phyloP scores from a whole-genome alignment of 306 rosid genomes.

The Psophocarpus tetragonolobus region DNA sequence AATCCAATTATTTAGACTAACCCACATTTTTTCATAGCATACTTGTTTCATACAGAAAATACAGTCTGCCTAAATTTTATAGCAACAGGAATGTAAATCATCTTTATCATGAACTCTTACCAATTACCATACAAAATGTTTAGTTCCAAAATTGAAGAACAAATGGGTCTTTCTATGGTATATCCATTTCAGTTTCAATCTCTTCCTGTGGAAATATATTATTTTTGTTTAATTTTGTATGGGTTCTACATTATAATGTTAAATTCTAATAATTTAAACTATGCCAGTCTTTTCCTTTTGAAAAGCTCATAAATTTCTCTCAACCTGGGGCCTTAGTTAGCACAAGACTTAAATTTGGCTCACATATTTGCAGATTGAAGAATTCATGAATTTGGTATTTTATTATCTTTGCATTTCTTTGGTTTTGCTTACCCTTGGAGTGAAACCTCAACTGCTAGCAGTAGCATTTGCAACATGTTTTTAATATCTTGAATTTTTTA shows the following conservation, averaged over 20 bases:
- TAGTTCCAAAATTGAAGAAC: slow-evolving; percentile 8
- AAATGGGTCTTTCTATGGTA: neutral
- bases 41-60: no score
- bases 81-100: no score
- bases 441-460: slow-evolving; percentile 1
- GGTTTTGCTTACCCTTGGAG: slow-evolving; percentile 6
- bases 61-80: no score
- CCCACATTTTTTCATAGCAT: no score
- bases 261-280: neutral
- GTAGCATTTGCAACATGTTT: neutral
- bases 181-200: neutral
- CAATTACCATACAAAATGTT: no score
- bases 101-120: no score
- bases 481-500: neutral
- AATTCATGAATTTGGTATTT: slow-evolving; percentile 4
- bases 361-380: neutral
- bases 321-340: neutral
- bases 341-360: slow-evolving; percentile 22
- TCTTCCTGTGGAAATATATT: neutral
- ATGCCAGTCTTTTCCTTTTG: neutral
- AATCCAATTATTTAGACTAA: no score
- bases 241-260: slow-evolving; percentile 12
- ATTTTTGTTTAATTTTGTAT: slow-evolving; percentile 18
- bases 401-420: neutral
- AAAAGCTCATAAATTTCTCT: neutral